Evolutionary conservation across 257 asterid species (phyloP), one percentile per base, ranked within the genome.

Genomic region (Ocimum tenuiflorum): DNA sequence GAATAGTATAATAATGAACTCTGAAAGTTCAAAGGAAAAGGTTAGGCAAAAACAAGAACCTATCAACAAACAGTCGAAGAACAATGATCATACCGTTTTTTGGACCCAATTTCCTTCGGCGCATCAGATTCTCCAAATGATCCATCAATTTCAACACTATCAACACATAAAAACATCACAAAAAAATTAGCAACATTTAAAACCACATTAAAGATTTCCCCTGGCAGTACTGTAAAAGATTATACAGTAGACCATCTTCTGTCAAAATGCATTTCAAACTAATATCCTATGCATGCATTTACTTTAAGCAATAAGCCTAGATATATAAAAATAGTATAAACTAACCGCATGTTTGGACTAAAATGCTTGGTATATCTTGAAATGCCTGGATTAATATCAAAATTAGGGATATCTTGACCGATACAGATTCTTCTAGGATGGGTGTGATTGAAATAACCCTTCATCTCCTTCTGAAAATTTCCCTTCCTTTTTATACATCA

Each of bases 111-210:
- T 66, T 81, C 91, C 77, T 80, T 90, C 56, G 57, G 76, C 42
- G 31, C 75, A 12, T 80, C 95, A 61, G 91, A 74, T 57, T 86
- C 95, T 68, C 81, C 92, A 77, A 76, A 60, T 4, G 90, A 84
- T 60, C 86, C 89, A 61, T 88, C 95, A 77, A 86, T 65, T 19
- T 80, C 92, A 59, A 64, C 82, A 75, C 97, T 91, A 50, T 18
- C 39, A 77, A 73, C 23, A 64, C 60, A 75, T 36, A 9, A 65
- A 53, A 53, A 20, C 19, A 35, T 24, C 14, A 27, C 51, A 62
- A 53, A 47, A 50, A 49, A 20, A 63, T 60, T 14, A 69, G 50
- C 4, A 33, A 61, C 57, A 67, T 15, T 9, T 31, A 68, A 14
- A 13, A 24, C 8, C 31, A 46, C 35, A 31, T 1, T 18, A 13